phyloP scores from a whole-genome alignment of 192 early-diverging fungal species.

The Coemansia sp. region DNA sequence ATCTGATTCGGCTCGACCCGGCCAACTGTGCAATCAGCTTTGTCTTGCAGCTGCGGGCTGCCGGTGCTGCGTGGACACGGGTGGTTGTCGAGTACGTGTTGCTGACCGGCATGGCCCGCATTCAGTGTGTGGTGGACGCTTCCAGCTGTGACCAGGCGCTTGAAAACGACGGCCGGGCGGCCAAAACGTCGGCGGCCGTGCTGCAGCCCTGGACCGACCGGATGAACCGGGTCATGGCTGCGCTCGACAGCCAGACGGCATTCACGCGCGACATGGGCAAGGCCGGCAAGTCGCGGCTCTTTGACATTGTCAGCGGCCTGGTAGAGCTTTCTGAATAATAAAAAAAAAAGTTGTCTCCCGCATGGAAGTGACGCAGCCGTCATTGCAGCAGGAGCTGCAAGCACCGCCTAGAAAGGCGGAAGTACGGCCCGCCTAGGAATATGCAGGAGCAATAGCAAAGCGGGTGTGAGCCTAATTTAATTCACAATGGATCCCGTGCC shows the following conservation, averaged over 20 bases:
- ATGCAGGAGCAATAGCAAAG: conserved; percentile 42
- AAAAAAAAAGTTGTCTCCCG: conserved; percentile 18
- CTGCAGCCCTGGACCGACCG: conserved; percentile 18
- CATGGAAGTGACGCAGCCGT: conserved; percentile 51
- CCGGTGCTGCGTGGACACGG: conserved; percentile 10
- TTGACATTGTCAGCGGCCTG: conserved; percentile 26
- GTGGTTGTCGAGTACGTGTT: conserved; percentile 28
- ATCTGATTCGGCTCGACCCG: conserved; percentile 27
- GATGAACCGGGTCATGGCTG: conserved; percentile 13
- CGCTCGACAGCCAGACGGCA: conserved; percentile 29
- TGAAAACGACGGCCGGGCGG: neutral
- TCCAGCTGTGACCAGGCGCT: neutral
- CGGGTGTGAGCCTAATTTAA: conserved; percentile 13
- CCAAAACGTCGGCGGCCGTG: neutral
- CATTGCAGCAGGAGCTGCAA: conserved; percentile 33
- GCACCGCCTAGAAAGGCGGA: neutral
- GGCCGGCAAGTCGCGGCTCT: conserved; percentile 45
- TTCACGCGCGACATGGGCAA: conserved; percentile 51
- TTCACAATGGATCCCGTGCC: conserved; percentile 22
- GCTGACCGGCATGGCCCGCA: conserved; percentile 17
- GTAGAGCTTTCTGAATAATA: neutral
- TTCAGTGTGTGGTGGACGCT: conserved; percentile 12
- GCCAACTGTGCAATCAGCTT: conserved; percentile 16
- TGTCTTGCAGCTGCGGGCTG: conserved; percentile 9
- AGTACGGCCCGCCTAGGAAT: conserved; percentile 47